These are phyloP conservation scores for Xanthoconium stramineum DNA, from an alignment of 768 basidiomycete genomes.

Conservation along the genomic window DNA sequence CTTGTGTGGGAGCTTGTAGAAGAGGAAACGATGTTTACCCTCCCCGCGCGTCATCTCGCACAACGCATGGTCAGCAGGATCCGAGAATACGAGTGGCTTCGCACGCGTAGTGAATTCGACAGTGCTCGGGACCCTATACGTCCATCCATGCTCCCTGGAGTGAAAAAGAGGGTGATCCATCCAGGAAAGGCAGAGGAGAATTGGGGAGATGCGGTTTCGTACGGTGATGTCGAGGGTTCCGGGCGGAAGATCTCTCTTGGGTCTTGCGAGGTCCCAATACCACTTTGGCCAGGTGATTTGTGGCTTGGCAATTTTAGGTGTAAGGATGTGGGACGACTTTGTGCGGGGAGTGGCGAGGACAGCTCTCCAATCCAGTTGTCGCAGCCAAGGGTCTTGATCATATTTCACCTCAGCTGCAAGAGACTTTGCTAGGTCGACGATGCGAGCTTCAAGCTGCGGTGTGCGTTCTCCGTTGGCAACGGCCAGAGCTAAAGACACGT, in stretches of 20 bases:
- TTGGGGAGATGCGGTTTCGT: conserved; percentile 76
- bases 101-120: conserved; percentile 45
- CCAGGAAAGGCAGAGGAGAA: conserved; percentile 88
- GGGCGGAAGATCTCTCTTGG: conserved; percentile 60
- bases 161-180: conserved; percentile 78
- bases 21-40: conserved; percentile 46
- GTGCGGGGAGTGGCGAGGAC: conserved; percentile 14
- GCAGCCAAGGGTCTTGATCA: conserved; percentile 51
- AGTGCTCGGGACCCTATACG: conserved; percentile 66
- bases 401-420: conserved; percentile 24
- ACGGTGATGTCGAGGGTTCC: conserved; percentile 84
- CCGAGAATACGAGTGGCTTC: conserved; percentile 53
- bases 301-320: conserved; percentile 31
- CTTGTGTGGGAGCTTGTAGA: conserved; percentile 95
- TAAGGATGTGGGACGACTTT: not conserved
- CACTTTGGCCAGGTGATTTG: conserved; percentile 88
- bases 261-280: conserved; percentile 89
- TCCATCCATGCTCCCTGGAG: conserved; percentile 89
- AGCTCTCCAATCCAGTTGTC: conserved; percentile 66
- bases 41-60: conserved; percentile 42
- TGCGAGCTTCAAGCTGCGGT: conserved; percentile 29
- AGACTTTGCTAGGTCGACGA: conserved; percentile 42
- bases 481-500: conserved; percentile 43
- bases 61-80: conserved; percentile 59
- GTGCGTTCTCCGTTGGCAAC: conserved; percentile 45